Percentiles rank a stretch among this genome's conserved stretches.
Evolutionary conservation across 208 protist genomes (phyloP).

Genomic region (Wallacemonas rigidus): DNA sequence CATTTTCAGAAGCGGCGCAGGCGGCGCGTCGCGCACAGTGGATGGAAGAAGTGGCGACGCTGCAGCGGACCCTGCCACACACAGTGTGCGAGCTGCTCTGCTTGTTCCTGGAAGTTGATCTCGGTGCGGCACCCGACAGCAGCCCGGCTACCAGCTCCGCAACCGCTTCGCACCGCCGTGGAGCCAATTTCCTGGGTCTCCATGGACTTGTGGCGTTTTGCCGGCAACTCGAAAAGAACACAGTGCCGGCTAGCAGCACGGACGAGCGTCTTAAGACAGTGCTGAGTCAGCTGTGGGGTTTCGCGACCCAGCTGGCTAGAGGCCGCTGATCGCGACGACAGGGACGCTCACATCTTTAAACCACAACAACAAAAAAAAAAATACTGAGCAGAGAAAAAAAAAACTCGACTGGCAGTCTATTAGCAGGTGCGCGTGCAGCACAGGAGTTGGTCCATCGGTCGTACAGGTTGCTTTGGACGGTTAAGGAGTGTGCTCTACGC

Average conservation of each 20-base stretch:
- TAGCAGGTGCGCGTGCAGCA: too few relatives aligned
- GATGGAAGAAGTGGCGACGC: conserved; percentile 12
- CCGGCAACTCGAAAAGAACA: conserved; percentile 44
- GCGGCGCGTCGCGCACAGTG: background rate
- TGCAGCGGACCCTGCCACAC: conserved; percentile 58
- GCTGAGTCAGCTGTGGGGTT: conserved; percentile 55
- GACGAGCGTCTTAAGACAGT: conserved; percentile 39
- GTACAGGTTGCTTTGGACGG: background rate
- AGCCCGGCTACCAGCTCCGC: background rate
- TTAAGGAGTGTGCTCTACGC: too few relatives aligned
- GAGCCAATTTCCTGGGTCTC: conserved; percentile 58
- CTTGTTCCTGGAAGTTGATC: conserved; percentile 40
- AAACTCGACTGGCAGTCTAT: background rate
- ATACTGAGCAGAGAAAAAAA: background rate
- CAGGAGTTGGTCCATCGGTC: background rate
- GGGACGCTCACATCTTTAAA: too few relatives aligned
- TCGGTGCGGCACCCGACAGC: background rate
- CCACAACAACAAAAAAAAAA: background rate
- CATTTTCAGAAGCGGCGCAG: background rate
- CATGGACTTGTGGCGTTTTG: conserved; percentile 67
- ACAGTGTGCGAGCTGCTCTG: conserved; percentile 62
- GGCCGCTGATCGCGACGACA: conserved; percentile 19
- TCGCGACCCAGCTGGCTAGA: conserved; percentile 37
- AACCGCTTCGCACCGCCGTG: background rate
- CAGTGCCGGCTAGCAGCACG: conserved; percentile 48